Conservation (phyloP, 1,284 basidiomycete species). For the Ustilago bromivora region DNA sequence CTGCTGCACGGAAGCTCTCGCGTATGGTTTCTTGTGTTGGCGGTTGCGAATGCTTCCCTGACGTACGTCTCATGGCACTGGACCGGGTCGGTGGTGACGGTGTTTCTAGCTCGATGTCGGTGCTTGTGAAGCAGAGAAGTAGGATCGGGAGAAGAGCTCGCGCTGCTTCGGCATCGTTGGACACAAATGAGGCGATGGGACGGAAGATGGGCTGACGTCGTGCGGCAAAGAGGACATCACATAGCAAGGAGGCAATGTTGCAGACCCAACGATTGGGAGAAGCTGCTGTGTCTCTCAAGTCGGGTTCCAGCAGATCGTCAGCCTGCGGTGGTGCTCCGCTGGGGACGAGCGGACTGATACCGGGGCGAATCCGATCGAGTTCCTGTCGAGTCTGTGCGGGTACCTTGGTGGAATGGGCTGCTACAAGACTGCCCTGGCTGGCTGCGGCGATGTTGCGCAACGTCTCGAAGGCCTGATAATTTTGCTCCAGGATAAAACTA, state of each 20-base stretch:
- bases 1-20: constrained; percentile 13
- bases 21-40: neutral
- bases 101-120: neutral
- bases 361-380: constrained; percentile 27
- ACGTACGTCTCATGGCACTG: constrained; percentile 1
- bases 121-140: constrained; percentile 73
- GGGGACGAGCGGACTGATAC: constrained; percentile 9
- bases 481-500: constrained; percentile 19
- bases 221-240: constrained; percentile 73
- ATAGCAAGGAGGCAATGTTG: constrained; percentile 76
- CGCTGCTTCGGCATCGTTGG: constrained; percentile 75
- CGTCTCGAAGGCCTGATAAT: constrained; percentile 24
- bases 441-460: constrained; percentile 20
- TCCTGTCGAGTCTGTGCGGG: constrained; percentile 14
- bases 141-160: constrained; percentile 80
- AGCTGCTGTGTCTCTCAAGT: constrained; percentile 43
- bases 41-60: constrained; percentile 9
- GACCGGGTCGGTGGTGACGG: constrained; percentile 60
- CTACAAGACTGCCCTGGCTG: neutral
- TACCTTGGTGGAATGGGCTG: constrained; percentile 5
- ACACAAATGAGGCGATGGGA: constrained; percentile 76
- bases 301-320: constrained; percentile 7
- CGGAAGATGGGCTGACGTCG: constrained; percentile 75
- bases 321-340: neutral
- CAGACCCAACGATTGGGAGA: constrained; percentile 79